Evolutionary conservation across 352 stramenopile genomes (phyloP), one percentile per base, ranked within the genome.

Genomic region (Globisporangium takayamanum): DNA sequence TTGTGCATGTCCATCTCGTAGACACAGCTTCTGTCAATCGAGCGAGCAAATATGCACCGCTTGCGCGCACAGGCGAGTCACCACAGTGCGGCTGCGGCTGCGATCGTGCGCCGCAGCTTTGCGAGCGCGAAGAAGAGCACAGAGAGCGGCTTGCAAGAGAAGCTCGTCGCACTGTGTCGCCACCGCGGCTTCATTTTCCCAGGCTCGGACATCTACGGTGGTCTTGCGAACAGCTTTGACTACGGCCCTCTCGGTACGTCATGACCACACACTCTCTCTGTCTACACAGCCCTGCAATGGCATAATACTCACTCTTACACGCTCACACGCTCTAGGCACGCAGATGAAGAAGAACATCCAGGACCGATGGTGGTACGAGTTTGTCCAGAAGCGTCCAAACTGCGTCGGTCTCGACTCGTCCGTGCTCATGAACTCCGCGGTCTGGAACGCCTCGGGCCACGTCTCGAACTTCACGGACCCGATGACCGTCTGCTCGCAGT

Each of bases 281-380:
- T 49, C 16, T 7, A 20, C 16, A 26, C 44, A 26, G 14, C n/a
- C 1, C 26, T 20, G 14, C n/a, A 2, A 49, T 22, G 44, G 14
- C 22, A 18, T 46, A 51, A 7, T 10, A n/a, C n/a, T n/a, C n/a
- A n/a, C n/a, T n/a, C n/a, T 22, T 57, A 12, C 39, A 20, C 33
- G 28, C 22, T 47, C 33, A 28, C 22, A 25, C 25, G 50, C 36
- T 33, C 26, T 8, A 62, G 57, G 53, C 26, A 57, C 41, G 36
- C 50, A 65, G 64, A 89, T 99, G 68, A 99, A 99, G 70, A 97
- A 97, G 65, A 99, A 99, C 74, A 88, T 99, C 55, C 97, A 98
- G 69, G 91, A 98, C 60, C 76, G 78, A 1, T 99, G 96, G 93
- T 99, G 95, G 93, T 91, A 87, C 45, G 85, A 97, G 62, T 98